Evolutionary conservation across 164 flowering plant species (phyloP).

Genomic region (Saururus chinensis): DNA sequence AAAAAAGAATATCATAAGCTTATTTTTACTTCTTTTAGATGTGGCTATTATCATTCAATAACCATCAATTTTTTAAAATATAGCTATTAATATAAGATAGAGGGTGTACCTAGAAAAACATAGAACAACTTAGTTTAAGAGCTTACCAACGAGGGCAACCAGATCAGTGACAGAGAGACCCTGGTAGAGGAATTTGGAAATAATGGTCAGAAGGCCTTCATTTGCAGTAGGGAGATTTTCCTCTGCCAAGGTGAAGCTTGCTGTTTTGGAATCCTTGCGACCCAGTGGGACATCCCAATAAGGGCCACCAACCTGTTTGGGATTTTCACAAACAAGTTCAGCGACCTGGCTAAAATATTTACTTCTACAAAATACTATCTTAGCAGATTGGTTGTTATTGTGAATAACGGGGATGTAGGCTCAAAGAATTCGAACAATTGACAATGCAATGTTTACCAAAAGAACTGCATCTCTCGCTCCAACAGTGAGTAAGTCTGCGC

Average conservation of each 20-base stretch:
- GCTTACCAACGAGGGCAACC: constrained; percentile 82
- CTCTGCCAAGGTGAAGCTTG: constrained; percentile 39
- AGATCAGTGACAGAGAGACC: constrained; percentile 82
- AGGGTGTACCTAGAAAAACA: no score
- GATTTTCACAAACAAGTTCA: not conserved
- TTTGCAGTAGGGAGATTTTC: constrained; percentile 52
- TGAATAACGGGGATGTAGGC: no score
- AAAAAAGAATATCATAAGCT: no score
- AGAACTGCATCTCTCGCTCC: constrained; percentile 94
- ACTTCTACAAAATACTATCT: not conserved
- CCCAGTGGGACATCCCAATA: constrained; percentile 94
- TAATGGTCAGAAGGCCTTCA: constrained; percentile 42
- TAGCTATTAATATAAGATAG: no score
- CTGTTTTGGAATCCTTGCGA: constrained; percentile 69
- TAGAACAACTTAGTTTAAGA: not conserved
- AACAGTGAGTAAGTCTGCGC: constrained; percentile 84
- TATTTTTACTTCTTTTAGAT: no score
- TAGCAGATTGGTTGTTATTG: not conserved
- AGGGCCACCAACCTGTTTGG: constrained; percentile 81
- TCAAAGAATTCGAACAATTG: not conserved
- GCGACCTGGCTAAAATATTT: not conserved
- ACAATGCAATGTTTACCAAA: constrained; percentile 37
- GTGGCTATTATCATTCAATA: no score
- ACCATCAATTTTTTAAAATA: no score
- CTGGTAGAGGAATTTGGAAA: constrained; percentile 57